Conservation (phyloP, 169 alveolate species). For the Cryptosporidium meleagridis region DNA sequence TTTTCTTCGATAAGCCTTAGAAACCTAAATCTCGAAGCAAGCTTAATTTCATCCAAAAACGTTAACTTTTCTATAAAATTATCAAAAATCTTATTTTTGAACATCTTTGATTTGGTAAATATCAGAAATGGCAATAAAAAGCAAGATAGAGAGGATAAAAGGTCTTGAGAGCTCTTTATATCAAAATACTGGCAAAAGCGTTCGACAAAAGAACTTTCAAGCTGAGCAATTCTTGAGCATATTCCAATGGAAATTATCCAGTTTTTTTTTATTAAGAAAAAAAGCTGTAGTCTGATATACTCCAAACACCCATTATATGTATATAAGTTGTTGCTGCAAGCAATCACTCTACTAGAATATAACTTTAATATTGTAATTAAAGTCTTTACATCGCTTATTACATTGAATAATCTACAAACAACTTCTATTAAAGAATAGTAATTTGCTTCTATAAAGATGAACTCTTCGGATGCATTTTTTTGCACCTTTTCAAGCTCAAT, state of each 20-base stretch:
- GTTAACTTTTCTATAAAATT: neutral
- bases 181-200: neutral
- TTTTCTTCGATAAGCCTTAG: neutral
- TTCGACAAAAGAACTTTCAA: neutral
- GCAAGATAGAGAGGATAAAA: neutral
- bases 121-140: neutral
- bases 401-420: constrained; percentile 7
- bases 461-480: neutral
- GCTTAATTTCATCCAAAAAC: neutral
- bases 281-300: neutral
- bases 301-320: neutral
- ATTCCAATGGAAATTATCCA: constrained; percentile 16
- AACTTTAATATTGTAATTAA: neutral
- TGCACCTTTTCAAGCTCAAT: neutral
- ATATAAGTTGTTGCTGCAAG: neutral
- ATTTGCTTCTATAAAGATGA: neutral
- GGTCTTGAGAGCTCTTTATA: neutral
- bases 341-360: constrained; percentile 16
- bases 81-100: neutral
- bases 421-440: neutral
- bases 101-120: neutral
- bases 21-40: neutral
- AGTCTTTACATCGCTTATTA: neutral
- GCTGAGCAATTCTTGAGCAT: neutral
- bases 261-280: neutral